Percentiles rank a stretch among this genome's conserved stretches.
phyloP scores from a whole-genome alignment of 2,329 filamentous ascomycete species.

The Knufia petricola region DNA sequence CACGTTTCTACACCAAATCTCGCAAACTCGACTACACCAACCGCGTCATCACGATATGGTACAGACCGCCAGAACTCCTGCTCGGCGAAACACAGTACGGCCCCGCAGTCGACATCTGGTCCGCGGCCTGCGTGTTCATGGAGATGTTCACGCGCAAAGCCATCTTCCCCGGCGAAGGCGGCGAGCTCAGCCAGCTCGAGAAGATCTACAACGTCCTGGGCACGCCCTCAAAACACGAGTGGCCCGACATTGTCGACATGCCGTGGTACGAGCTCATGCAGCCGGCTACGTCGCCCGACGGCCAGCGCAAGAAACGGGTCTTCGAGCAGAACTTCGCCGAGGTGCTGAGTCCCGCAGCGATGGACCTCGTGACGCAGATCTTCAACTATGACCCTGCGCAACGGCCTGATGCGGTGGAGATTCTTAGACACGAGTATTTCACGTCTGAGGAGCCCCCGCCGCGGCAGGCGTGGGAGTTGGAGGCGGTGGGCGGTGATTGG shows the following conservation, averaged over 20 bases:
- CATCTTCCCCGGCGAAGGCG: slow-evolving; percentile 90
- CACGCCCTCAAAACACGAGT: slow-evolving; percentile 72
- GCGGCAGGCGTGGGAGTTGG: slow-evolving; percentile 71
- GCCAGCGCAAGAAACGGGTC: slow-evolving; percentile 51
- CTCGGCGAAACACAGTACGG: slow-evolving; percentile 86
- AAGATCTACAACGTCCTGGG: slow-evolving; percentile 93
- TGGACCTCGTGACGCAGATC: slow-evolving; percentile 73
- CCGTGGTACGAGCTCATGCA: slow-evolving; percentile 92
- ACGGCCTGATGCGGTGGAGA: slow-evolving; percentile 72
- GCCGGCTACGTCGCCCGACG: slow-evolving; percentile 39
- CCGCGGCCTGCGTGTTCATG: slow-evolving; percentile 88
- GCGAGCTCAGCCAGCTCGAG: slow-evolving; percentile 90
- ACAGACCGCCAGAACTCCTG: slow-evolving; percentile 80
- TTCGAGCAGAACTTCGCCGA: slow-evolving; percentile 52
- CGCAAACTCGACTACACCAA: slow-evolving; percentile 94
- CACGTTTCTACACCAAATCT: slow-evolving; percentile 89
- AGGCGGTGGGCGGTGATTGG: slow-evolving; percentile 83
- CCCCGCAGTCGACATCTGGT: slow-evolving; percentile 90
- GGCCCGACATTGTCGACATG: slow-evolving; percentile 87
- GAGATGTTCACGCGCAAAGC: slow-evolving; percentile 92
- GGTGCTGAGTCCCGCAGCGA: slow-evolving; percentile 66
- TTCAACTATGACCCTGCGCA: slow-evolving; percentile 81
- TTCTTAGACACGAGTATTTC: slow-evolving; percentile 84
- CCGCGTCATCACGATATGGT: slow-evolving; percentile 98
- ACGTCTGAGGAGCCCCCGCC: slow-evolving; percentile 66